Evolutionary conservation across 2,329 filamentous ascomycete species (phyloP), one percentile per base, ranked within the genome.

Genomic region (Fusarium tanahbumbuense): DNA sequence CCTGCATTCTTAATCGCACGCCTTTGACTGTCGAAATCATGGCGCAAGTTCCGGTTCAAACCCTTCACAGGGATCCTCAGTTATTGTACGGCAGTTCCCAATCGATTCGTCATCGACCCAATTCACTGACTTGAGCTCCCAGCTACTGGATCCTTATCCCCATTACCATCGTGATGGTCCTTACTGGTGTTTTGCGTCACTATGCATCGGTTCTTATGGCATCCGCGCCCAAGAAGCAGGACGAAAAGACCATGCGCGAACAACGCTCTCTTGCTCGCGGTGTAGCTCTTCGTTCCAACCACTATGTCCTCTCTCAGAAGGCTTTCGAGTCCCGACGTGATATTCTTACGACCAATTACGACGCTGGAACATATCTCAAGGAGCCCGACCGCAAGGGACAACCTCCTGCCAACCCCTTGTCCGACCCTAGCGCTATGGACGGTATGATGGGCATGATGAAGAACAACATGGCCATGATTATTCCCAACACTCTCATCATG

Each of bases 361-460:
- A 98, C 80, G 91, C 89, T 25, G 96, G 97, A 49, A 88, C 88
- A 34, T 99, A 94, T 78, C 85, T 99, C 49, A 98, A 97, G 79
- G 93, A 97, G 69, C 94, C 94, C 3, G 93, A 96, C 57, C 89
- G 86, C 76, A 91, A 92, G 78, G 94, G 94, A 55, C 93, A 98
- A 82, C 92, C 94, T 5, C 91, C 94, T 22, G 89, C 93, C 40
- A 99, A 98, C 82, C 96, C 96, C 6, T 94, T 99, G 89, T 93
- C 92, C 13, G 96, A 99, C 80, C 97, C 97, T 23, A 92, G 92
- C 49, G 93, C 93, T 62, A 99, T 99, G 96, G 97, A 99, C 78
- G 95, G 94, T 73, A 99, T 99, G 96, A 99, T 99, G 96, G 95
- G 96, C 73, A 97, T 97, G 93, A 97, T 99, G 93, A 99, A 99